Evolutionary conservation across 176 grass and related monocot genomes (phyloP), one percentile per base, ranked within the genome.

Genomic region (Phoenix dactylifera): DNA sequence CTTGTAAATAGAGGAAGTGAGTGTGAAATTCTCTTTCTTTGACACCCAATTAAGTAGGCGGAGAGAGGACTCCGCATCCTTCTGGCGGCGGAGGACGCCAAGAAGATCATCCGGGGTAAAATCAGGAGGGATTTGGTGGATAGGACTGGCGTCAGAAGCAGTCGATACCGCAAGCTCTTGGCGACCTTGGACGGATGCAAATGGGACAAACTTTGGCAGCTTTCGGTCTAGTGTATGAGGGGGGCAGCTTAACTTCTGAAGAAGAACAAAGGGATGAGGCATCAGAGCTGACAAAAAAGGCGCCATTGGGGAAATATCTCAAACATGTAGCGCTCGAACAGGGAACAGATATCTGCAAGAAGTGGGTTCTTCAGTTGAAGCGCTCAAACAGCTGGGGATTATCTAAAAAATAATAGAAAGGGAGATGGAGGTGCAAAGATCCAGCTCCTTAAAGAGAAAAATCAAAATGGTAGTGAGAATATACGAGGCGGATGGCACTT

Each of bases 221-320:
- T 16, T 52, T 1, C 17, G n/a, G 9, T 35, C 23, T 3, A 3
- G 0, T 15, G 26, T 25, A 25, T 24, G 68, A 49, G 25, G 30
- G 24, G 35, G 3, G 55, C 22, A 44, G 30, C 60, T 65, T 4
- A 39, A 30, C 29, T 66, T 59, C 15, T 60, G 22, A 10, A 74
- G 26, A 51, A 72, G 74, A 30, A 84, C 60, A 22, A 66, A 58
- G 26, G 82, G 7, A 66, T 49, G 72, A 49, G 51, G 69, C 0
- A 65, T 71, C 55, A 86, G 55, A 59, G 67, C 24, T 50, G 80
- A 74, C 50, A 72, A 63, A 51, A 80, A 75, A 54, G 79, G 66
- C 85, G 79, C 70, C 89, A 89, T 95, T 75, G 72, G n/a, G 71
- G 69, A 76, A 86, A 82, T 82, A 51, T 58, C 17, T 35, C 84